Conservation (phyloP, 306 rosid species). For the Inga laurina region DNA sequence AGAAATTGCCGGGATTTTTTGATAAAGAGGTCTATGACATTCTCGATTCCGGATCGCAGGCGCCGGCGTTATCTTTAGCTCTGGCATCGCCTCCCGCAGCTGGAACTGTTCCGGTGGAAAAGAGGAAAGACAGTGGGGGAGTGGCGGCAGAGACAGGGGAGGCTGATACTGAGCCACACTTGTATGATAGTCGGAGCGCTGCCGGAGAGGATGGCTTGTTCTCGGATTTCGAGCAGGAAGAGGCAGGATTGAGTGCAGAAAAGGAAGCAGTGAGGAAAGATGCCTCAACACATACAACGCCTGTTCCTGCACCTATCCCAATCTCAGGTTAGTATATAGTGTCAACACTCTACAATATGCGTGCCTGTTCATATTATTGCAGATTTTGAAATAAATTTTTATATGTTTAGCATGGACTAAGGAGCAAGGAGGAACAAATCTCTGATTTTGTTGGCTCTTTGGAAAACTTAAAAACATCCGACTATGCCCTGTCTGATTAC, state of each 20-base stretch:
- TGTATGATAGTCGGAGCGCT: conserved; percentile 64
- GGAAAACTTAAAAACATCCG: background rate
- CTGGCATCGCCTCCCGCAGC: conserved; percentile 24
- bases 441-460: background rate
- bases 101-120: conserved; percentile 22
- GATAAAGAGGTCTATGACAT: conserved; percentile 89
- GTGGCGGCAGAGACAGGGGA: conserved; percentile 32
- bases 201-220: conserved; percentile 68
- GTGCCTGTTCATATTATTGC: background rate
- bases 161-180: conserved; percentile 43
- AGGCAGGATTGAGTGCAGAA: conserved; percentile 53
- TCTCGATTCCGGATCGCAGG: conserved; percentile 61
- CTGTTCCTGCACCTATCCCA: conserved; percentile 56
- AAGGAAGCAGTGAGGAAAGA: conserved; percentile 48
- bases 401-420: background rate
- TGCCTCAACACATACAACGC: conserved; percentile 26
- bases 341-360: background rate
- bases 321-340: conserved; percentile 53
- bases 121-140: conserved; percentile 12
- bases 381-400: background rate
- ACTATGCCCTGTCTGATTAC: conserved; percentile 7
- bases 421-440: background rate
- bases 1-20: conserved; percentile 87
- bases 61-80: conserved; percentile 30
- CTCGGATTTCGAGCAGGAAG: conserved; percentile 76